Evolutionary conservation across 2,329 filamentous ascomycete genomes (phyloP).

Genomic region (Fusarium euwallaceae): DNA sequence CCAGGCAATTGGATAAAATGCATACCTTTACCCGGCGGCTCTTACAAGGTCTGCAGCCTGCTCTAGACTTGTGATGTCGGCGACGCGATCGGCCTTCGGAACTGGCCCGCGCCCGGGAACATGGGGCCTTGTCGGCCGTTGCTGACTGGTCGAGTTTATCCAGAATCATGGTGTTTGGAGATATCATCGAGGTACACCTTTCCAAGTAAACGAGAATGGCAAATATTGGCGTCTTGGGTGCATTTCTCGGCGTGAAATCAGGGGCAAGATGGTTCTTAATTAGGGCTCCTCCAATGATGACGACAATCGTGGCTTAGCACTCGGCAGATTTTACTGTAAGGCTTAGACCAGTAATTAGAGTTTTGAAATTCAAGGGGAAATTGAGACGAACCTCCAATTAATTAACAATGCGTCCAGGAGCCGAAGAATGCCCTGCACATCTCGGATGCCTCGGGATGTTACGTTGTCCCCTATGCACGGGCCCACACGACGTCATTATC

Average conservation of each 20-base stretch:
- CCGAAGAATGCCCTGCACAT: background rate
- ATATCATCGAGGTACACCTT: background rate
- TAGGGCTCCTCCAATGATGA: background rate
- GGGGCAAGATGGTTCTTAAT: background rate
- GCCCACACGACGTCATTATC: background rate
- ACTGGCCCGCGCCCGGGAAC: background rate
- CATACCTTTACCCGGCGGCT: background rate
- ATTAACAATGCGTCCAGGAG: background rate
- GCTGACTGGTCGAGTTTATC: background rate
- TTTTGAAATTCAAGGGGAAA: background rate
- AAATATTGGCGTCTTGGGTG: background rate
- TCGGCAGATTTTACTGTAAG: background rate
- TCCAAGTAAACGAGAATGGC: background rate
- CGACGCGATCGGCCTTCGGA: background rate
- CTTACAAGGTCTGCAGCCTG: background rate
- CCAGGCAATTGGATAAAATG: rapidly evolving
- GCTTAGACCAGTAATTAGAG: background rate
- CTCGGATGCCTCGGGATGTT: background rate
- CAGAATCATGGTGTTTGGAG: background rate
- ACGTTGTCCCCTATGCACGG: background rate
- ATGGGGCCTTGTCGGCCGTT: background rate
- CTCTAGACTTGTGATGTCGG: background rate
- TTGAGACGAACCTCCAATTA: background rate
- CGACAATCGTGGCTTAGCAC: background rate
- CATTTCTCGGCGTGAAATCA: background rate